These are phyloP conservation scores for Phaeolepiota aurea DNA, from an alignment of 768 basidiomycete genomes.

Conservation along the genomic window DNA sequence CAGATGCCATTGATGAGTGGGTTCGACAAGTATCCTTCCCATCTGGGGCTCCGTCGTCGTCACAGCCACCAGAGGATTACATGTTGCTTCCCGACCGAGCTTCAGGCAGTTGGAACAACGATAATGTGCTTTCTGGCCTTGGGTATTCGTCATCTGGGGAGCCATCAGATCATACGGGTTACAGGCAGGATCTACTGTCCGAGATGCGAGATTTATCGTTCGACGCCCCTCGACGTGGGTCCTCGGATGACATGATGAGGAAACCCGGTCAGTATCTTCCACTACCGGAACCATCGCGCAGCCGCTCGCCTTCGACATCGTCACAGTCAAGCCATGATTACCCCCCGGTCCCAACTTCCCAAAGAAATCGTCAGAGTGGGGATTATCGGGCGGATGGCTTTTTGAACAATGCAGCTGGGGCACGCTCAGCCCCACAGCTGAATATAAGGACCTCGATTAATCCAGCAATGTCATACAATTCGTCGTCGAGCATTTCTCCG, in stretches of 20 bases:
- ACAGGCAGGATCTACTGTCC: not conserved
- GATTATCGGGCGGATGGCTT: not conserved
- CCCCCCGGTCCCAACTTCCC: not conserved
- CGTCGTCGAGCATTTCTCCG: not conserved
- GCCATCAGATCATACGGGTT: not conserved
- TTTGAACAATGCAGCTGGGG: not conserved
- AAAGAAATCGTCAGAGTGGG: not conserved
- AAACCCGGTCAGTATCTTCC: constrained; percentile 1
- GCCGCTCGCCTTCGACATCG: constrained; percentile 13
- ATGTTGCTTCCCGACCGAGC: not conserved
- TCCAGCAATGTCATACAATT: constrained; percentile 1
- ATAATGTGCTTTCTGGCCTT: not conserved
- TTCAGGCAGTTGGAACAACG: not conserved
- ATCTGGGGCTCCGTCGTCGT: constrained; percentile 9
- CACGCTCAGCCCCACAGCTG: constrained; percentile 4
- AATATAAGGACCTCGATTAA: constrained; percentile 1
- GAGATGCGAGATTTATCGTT: constrained; percentile 2
- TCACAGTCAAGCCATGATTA: constrained; percentile 3
- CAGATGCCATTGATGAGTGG: constrained; percentile 55
- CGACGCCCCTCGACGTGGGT: constrained; percentile 1
- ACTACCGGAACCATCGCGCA: constrained; percentile 8
- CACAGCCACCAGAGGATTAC: not conserved
- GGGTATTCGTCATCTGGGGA: not conserved
- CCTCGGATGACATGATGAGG: not conserved
- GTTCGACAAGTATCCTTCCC: constrained; percentile 41